Conservation (phyloP, 2,329 filamentous ascomycete species). For the Fusarium verrucosum region DNA sequence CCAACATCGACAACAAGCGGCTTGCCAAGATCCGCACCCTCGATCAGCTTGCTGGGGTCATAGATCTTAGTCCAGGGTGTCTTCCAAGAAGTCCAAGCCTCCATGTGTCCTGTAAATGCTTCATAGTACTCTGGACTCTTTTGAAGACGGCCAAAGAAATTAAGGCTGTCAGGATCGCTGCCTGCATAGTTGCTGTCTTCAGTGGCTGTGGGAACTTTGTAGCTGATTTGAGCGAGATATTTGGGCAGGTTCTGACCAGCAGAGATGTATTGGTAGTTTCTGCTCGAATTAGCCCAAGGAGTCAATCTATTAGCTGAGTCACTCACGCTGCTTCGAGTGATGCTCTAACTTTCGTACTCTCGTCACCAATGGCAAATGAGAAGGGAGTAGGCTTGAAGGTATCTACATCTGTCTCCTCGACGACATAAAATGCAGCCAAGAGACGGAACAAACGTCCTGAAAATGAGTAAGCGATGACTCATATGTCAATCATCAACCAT, state of each 20-base stretch:
- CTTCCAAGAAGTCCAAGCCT: conserved; percentile 33
- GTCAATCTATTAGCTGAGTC: accelerated
- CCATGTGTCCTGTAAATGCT: conserved; percentile 31
- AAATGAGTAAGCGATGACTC: neutral
- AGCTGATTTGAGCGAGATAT: conserved; percentile 21
- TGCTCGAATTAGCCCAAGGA: neutral
- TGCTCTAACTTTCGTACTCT: conserved; percentile 30
- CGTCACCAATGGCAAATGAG: conserved; percentile 29
- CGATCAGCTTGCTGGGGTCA: conserved; percentile 12
- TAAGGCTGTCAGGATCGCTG: conserved; percentile 23
- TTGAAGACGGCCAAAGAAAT: conserved; percentile 31
- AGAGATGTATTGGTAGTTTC: conserved; percentile 31
- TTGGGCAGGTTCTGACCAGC: conserved; percentile 30
- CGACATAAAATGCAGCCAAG: conserved; percentile 28
- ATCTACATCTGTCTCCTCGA: conserved; percentile 23
- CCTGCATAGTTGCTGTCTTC: conserved; percentile 16
- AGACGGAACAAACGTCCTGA: conserved; percentile 27
- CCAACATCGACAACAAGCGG: conserved; percentile 33
- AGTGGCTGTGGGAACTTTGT: conserved; percentile 19
- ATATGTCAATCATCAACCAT: neutral
- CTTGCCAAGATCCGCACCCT: conserved; percentile 4
- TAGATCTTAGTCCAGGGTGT: conserved; percentile 36
- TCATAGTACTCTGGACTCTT: conserved; percentile 33
- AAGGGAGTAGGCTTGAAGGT: conserved; percentile 30
- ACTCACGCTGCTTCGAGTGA: conserved; percentile 29